Percentiles rank a stretch among this genome's conserved stretches.
These are phyloP conservation scores for Scheffersomyces ergatensis DNA, from an alignment of 805 yeast species.

Conservation along the genomic window DNA sequence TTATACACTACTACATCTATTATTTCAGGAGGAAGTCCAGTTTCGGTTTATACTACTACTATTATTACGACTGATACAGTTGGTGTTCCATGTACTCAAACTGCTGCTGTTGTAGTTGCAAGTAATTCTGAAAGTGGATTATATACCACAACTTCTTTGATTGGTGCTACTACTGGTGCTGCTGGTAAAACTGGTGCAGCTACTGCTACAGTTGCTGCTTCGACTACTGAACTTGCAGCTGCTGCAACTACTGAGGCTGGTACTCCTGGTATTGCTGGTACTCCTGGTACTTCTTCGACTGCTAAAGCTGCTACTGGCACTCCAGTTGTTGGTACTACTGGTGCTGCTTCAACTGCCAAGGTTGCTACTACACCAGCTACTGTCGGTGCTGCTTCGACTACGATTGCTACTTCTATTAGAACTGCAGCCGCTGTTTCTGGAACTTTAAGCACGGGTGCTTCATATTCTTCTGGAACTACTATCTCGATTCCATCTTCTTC, in stretches of 20 bases:
- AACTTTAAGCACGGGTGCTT: neutral
- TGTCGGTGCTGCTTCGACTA: neutral
- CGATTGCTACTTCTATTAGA: neutral
- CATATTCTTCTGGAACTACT: neutral
- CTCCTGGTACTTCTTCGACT: neutral
- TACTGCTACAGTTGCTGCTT: constrained; percentile 14
- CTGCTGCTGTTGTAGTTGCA: neutral
- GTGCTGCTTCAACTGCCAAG: constrained; percentile 1
- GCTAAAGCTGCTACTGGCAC: neutral
- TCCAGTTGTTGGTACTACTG: constrained; percentile 4
- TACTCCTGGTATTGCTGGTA: neutral
- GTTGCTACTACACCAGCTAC: no score
- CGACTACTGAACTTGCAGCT: no score
- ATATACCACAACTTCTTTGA: neutral
- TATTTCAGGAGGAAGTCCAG: neutral
- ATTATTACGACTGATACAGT: neutral
- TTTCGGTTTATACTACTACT: neutral
- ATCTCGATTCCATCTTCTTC: no score
- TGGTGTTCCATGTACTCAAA: neutral
- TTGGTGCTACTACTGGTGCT: constrained; percentile 1
- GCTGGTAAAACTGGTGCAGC: constrained; percentile 13
- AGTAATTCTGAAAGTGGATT: neutral
- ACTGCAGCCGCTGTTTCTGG: neutral
- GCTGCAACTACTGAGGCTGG: neutral
- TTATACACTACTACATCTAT: neutral